These are phyloP conservation scores for Neurospora sp. DNA, from an alignment of 495 filamentous ascomycete genomes.

Conservation along the genomic window DNA sequence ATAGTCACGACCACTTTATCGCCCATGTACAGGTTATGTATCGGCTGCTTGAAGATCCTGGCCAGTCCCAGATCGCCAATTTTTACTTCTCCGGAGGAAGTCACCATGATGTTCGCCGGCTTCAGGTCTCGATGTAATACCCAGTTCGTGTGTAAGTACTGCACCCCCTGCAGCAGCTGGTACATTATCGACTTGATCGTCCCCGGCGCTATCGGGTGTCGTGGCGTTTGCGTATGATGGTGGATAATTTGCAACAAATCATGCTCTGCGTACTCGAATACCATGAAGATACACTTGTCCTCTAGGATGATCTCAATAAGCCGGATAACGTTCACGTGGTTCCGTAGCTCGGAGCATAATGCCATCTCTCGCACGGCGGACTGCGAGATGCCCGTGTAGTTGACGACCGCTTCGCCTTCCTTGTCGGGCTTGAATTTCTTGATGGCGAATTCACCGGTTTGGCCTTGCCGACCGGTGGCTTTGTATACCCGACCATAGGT, in stretches of 20 bases:
- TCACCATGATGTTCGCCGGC: conserved; percentile 98
- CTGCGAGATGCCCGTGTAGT: conserved; percentile 96
- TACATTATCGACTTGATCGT: conserved; percentile 90
- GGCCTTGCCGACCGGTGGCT: conserved; percentile 64
- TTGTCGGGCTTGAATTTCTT: conserved; percentile 99
- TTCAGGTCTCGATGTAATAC: conserved; percentile 95
- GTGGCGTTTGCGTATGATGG: conserved; percentile 81
- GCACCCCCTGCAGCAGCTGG: conserved; percentile 85
- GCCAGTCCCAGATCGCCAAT: conserved; percentile 91
- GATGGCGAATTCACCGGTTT: conserved; percentile 79
- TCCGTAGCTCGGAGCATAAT: conserved; percentile 77
- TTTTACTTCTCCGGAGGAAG: conserved; percentile 75
- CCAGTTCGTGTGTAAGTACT: conserved; percentile 96
- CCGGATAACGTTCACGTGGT: conserved; percentile 81
- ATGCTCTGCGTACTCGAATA: conserved; percentile 97
- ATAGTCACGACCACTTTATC: conserved; percentile 99
- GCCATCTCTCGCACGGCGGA: conserved; percentile 97
- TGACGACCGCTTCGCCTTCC: conserved; percentile 74
- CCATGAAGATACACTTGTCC: conserved; percentile 99
- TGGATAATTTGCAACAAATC: conserved; percentile 97
- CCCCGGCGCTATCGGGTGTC: conserved; percentile 74
- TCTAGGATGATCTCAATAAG: conserved; percentile 94
- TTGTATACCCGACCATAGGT: conserved; percentile 99
- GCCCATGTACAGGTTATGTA: conserved; percentile 81
- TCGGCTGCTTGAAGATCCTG: conserved; percentile 84